These are phyloP conservation scores for Paraleonurus japonicus DNA, from an alignment of 257 asterid species.

Conservation along the genomic window DNA sequence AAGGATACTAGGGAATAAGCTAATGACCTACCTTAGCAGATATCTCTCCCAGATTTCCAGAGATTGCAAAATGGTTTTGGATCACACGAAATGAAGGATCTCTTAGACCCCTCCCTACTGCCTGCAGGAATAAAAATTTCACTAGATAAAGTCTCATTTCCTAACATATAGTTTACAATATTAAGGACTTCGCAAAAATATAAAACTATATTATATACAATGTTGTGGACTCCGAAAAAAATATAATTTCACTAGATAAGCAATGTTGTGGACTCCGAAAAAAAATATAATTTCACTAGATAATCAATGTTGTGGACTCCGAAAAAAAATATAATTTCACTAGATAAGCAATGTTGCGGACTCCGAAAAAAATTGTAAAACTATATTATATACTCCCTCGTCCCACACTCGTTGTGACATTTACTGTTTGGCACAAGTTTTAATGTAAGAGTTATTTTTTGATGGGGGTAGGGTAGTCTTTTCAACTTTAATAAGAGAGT, in stretches of 20 bases:
- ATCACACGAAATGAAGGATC: constrained; percentile 97
- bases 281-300: no score
- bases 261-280: neutral
- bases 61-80: constrained; percentile 87
- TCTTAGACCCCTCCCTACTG: constrained; percentile 92
- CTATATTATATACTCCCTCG: constrained; percentile 5
- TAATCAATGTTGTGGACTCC: neutral
- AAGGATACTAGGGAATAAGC: neutral
- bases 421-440: no score
- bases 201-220: neutral
- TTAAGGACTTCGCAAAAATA: neutral
- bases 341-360: neutral
- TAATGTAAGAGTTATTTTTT: no score
- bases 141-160: neutral
- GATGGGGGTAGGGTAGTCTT: no score
- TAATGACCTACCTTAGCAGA: constrained; percentile 74
- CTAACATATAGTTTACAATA: constrained; percentile 1
- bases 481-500: no score
- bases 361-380: neutral
- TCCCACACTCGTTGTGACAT: no score
- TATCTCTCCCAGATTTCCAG: constrained; percentile 87
- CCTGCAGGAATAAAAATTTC: constrained; percentile 49
- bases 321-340: no score
- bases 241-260: no score
- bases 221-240: neutral